Base-by-base conservation (phyloP, 441 rosid genomes). In the Melianthus villosus region DNA sequence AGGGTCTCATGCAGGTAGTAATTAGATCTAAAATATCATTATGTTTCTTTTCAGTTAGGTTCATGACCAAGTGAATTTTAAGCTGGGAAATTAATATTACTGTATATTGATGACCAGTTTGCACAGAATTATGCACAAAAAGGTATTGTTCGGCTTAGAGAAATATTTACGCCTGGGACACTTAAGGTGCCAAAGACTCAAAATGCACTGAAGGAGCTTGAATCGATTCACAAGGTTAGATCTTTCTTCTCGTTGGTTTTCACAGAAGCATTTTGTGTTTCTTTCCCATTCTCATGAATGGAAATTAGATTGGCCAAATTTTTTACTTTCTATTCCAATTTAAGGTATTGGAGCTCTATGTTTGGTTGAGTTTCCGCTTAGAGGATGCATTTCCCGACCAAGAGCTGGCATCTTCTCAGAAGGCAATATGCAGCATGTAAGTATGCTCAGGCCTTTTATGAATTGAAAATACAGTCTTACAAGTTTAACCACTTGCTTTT, bases 171-270 rank as follows among this genome's bases (percentile, higher is more conserved):
- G 14, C 72, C 80, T 0, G 84, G 71, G 48, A 70, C 60, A 18
- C 84, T 82, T 42, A 37, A 53, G 54, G 82, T 82, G 51, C 94
- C 97, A 14, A 65, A 57, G 62, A 77, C 93, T 19, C 79, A 48
- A 27, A 16, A 27, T 38, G 68, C 60, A 47, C 78, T 87, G 43
- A 67, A 62, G 63, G 94, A 87, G 38, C 94, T 82, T 34, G 94
- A 87, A 65, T 87, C 97, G 20, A 59, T 87, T 67, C 83, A 87
- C 72, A 87, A 83, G 94, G 97, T 87, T 40, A 16, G 58, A 25
- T 8, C 3, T 44, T 51, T 37, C 1, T 1, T 20, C 5, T 10
- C n/a, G n/a, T n/a, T n/a, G n/a, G n/a, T n/a, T n/a, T n/a, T n/a
- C n/a, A n/a, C n/a, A n/a, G n/a, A n/a, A n/a, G n/a, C n/a, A n/a